phyloP scores from a whole-genome alignment of 805 yeast genomes.

The Ogataea methanolica region DNA sequence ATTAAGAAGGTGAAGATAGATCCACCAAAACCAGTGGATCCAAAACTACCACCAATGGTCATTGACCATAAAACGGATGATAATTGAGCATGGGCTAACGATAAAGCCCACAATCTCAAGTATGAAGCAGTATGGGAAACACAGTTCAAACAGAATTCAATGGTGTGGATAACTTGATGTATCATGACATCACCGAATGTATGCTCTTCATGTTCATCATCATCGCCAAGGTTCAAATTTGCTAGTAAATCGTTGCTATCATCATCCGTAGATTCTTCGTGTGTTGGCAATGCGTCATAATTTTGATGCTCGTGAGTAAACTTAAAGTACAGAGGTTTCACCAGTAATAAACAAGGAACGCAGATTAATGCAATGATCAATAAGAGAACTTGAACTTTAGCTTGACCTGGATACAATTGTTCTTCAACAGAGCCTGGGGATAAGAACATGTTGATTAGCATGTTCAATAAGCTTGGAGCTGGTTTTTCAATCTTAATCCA shows the following conservation, averaged over 20 bases:
- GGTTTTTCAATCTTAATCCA: constrained; percentile 75
- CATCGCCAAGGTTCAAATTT: constrained; percentile 37
- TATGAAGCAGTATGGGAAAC: constrained; percentile 99
- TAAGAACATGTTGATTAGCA: constrained; percentile 93
- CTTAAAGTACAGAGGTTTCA: constrained; percentile 63
- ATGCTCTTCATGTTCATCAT: constrained; percentile 52
- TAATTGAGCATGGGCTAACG: constrained; percentile 94
- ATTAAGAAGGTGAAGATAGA: constrained; percentile 70
- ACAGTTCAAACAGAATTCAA: constrained; percentile 94
- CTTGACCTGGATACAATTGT: constrained; percentile 75
- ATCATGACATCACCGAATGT: constrained; percentile 92
- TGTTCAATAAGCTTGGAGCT: constrained; percentile 91
- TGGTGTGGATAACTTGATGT: constrained; percentile 96
- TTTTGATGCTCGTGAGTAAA: constrained; percentile 48
- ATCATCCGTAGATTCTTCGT: constrained; percentile 19
- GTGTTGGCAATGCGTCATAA: constrained; percentile 37
- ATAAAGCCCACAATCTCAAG: constrained; percentile 93
- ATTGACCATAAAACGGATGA: constrained; percentile 94
- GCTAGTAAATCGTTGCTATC: constrained; percentile 31
- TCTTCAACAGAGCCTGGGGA: constrained; percentile 88
- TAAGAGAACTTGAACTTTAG: constrained; percentile 64
- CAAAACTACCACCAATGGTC: constrained; percentile 84
- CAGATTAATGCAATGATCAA: constrained; percentile 76
- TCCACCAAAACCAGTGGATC: constrained; percentile 57
- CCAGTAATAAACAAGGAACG: constrained; percentile 86